These are phyloP conservation scores for Pestalotiopsis sp. DNA, from an alignment of 2,329 filamentous ascomycete genomes.

Conservation along the genomic window DNA sequence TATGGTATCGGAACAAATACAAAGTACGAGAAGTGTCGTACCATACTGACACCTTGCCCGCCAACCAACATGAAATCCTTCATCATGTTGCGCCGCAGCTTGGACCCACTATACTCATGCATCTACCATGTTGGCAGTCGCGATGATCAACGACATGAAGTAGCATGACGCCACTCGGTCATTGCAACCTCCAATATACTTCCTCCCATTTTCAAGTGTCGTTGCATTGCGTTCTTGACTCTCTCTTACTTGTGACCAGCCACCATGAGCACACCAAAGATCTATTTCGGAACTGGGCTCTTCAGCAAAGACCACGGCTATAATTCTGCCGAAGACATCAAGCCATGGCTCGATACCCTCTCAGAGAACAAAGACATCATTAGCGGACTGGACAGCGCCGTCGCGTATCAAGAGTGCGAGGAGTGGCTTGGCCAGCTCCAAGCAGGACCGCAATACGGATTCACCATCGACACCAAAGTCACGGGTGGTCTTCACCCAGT, in stretches of 20 bases:
- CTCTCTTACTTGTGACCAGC: fast-evolving
- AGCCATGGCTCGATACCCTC: background rate
- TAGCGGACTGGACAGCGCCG: background rate
- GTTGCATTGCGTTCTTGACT: too few species aligned
- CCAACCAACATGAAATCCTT: too few species aligned
- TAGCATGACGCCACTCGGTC: too few species aligned
- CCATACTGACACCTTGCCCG: too few species aligned
- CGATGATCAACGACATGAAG: too few species aligned
- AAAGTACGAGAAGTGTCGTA: too few species aligned
- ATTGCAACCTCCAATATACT: too few species aligned
- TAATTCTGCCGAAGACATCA: background rate
- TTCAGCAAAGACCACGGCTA: background rate
- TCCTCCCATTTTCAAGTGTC: too few species aligned
- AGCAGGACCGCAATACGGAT: background rate
- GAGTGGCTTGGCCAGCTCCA: background rate
- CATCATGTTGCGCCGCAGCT: too few species aligned
- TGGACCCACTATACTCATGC: too few species aligned
- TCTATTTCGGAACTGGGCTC: background rate
- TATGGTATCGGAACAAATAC: too few species aligned
- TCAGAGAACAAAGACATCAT: background rate
- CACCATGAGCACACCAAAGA: conserved; percentile 1
- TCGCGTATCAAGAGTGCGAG: background rate
- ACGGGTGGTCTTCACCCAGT: background rate
- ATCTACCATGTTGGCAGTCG: too few species aligned
- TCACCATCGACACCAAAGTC: background rate